Base-by-base conservation (phyloP, 1,284 basidiomycete genomes). In the Ganoderma meredithae region DNA sequence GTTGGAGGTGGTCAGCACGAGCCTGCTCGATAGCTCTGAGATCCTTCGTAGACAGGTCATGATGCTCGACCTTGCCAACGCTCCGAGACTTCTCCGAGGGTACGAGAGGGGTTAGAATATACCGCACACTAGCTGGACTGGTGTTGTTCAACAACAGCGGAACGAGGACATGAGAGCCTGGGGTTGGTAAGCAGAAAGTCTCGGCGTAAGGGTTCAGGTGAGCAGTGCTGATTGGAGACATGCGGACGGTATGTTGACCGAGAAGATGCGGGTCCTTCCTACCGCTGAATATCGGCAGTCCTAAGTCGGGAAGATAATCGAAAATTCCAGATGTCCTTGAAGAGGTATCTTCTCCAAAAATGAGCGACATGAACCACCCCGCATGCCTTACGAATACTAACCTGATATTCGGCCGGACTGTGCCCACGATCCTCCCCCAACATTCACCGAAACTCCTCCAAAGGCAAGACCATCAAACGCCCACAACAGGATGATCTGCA, bases 91-190 rank as follows among this genome's bases (percentile, higher is more conserved):
- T 80, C 39, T 84, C 81, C 27, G 80, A 75, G 60, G 86, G 83
- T 6, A 87, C 89, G 49, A 96, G 86, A 7, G 94, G 90, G 3
- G 90, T 89, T 44, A 96, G 79, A 17, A 89, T 90, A 79, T 97
- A 98, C 66, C 86, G 87, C 44, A 98, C 81, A 66, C 86, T 84
- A 15, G 86, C 84, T 0, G 95, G 90, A n/a, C 85, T 85, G 2
- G 96, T 96, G 80, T 98, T 97, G 84, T 98, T 98, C 78, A 98
- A 88, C 36, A 98, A 83, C 40, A 97, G 81, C 1, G 95, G 95
- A 59, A 97, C 81, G 61, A 94, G 84, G 58, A 92, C 85, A 52
- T 83, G 82, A 61, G 85, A 83, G 10, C 83, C 81, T 6, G 88
- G 82, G 2, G 87, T 78, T 0, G 89, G 82, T 19, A 96, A 81